phyloP scores from a whole-genome alignment of 2,329 filamentous ascomycete genomes.

The Bertia moriformis region DNA sequence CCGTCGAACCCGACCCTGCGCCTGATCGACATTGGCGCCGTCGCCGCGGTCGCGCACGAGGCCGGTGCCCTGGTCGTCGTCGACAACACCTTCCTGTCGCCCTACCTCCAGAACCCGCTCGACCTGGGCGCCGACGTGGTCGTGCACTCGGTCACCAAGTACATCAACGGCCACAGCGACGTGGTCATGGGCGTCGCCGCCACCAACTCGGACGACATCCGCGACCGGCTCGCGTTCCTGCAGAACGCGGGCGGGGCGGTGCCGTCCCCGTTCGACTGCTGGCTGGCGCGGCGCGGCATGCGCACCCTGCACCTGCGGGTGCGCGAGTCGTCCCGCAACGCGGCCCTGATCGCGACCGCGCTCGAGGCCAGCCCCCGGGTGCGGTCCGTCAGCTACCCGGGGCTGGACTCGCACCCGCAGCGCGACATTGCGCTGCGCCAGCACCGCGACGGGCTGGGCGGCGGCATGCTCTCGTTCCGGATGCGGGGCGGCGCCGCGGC shows the following conservation, averaged over 20 bases:
- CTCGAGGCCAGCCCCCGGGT: conserved; percentile 72
- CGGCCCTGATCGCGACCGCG: conserved; percentile 58
- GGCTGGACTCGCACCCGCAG: conserved; percentile 75
- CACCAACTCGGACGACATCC: conserved; percentile 74
- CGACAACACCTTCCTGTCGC: conserved; percentile 95
- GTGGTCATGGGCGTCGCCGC: conserved; percentile 96
- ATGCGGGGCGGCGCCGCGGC: conserved; percentile 74
- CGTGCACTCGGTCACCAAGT: conserved; percentile 94
- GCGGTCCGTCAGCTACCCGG: conserved; percentile 87
- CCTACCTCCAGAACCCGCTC: conserved; percentile 91
- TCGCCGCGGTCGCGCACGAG: conserved; percentile 69
- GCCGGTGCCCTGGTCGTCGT: conserved; percentile 89
- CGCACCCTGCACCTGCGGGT: conserved; percentile 94
- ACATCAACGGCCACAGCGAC: conserved; percentile 95
- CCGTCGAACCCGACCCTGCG: conserved; percentile 89
- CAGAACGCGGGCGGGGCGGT: conserved; percentile 96
- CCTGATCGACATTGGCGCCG: conserved; percentile 80
- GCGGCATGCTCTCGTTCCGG: conserved; percentile 94
- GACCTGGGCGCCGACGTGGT: conserved; percentile 93
- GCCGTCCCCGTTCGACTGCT: conserved; percentile 88
- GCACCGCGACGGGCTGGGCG: conserved; percentile 85
- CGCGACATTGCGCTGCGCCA: conserved; percentile 73
- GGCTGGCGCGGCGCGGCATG: conserved; percentile 90
- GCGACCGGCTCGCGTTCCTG: conserved; percentile 68
- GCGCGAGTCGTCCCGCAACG: conserved; percentile 74